Conservation (phyloP, 129 eudicot genomes). For the Escallonia herrerae region DNA sequence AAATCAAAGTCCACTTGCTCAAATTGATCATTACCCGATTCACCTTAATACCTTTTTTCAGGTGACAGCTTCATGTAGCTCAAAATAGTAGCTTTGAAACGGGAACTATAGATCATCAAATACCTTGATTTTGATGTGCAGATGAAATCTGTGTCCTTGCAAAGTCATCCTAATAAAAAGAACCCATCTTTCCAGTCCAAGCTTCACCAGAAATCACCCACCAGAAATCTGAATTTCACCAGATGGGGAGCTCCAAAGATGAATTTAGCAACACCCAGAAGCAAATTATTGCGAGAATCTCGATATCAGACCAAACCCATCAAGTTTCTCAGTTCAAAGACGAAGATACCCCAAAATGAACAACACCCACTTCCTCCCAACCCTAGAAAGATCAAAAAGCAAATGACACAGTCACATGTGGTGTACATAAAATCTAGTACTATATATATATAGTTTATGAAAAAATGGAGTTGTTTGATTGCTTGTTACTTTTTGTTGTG, state of each 20-base stretch:
- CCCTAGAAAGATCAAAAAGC: no score
- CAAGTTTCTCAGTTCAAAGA: not conserved
- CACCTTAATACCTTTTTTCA: not conserved
- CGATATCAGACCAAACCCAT: not conserved
- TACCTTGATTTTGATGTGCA: not conserved
- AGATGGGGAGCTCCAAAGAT: not conserved
- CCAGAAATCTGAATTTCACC: slow-evolving; percentile 1
- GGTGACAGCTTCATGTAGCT: not conserved
- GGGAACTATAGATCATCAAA: not conserved
- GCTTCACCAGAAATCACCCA: not conserved
- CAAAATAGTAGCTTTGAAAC: not conserved
- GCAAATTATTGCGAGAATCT: not conserved
- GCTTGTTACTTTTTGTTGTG: not conserved
- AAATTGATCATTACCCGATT: slow-evolving; percentile 2
- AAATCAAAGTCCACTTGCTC: not conserved
- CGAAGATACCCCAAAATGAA: not conserved
- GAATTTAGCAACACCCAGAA: not conserved
- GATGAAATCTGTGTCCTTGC: not conserved
- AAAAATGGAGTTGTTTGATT: not conserved
- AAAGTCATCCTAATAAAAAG: slow-evolving; percentile 1
- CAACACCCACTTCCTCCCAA: not conserved
- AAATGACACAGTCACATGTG: no score
- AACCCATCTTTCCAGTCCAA: slow-evolving; percentile 3
- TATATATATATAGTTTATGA: not conserved
- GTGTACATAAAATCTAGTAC: no score